Base-by-base conservation (phyloP, 2,329 filamentous ascomycete genomes). In the Remersonia thermophila region DNA sequence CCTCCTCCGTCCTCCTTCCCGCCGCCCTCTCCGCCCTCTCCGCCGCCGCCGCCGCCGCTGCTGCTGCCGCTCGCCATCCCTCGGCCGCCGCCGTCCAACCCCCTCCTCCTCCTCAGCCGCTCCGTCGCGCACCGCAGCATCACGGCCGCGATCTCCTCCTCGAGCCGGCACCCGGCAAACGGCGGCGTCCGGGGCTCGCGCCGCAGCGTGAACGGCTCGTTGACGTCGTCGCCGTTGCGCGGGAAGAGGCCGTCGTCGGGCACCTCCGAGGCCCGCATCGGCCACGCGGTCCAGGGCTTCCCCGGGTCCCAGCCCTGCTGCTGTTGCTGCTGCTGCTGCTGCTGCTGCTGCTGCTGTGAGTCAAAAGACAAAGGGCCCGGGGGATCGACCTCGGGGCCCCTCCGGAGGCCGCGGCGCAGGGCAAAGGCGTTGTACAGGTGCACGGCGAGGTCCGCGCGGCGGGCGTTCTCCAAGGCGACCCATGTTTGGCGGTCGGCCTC, bases 251-350 rank as follows among this genome's bases (percentile, higher is more conserved):
- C 61, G 11, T 66, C 62, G 12, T 63, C 59, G 2, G 82, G 83
- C 7, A 91, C 75, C 17, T 68, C 59, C 7, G 64, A 59, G 4
- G 71, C 63, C 14, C 66, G 66, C 51, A 93, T 55, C 4, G 89
- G 89, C 89, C 89, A 95, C 1, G 86, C 82, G 13, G 83, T 83
- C 87, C 89, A 95, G 4, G 53, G 45, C 40, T 69, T 73, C 0
- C 71, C 65, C 2, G 71, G 71, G 4, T 55, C 55, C 67, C 72
- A 77, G 30, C 58, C 43, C 25, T 51, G 27, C n/a, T n/a, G n/a
- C 18, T 15, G 3, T 27, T 30, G n/a, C 18, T 12, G 27, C 20
- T 27, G 13, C 30, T 17, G 27, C 25, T 13, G 7, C 7, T 13
- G 45, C 4, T 52, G 51, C 30, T 51, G 46, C 6, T 45, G 13